Percentiles rank a stretch among this genome's conserved stretches.
Evolutionary conservation across 1,284 basidiomycete genomes (phyloP).

Genomic region (Austroboletus novae-zelandiae): DNA sequence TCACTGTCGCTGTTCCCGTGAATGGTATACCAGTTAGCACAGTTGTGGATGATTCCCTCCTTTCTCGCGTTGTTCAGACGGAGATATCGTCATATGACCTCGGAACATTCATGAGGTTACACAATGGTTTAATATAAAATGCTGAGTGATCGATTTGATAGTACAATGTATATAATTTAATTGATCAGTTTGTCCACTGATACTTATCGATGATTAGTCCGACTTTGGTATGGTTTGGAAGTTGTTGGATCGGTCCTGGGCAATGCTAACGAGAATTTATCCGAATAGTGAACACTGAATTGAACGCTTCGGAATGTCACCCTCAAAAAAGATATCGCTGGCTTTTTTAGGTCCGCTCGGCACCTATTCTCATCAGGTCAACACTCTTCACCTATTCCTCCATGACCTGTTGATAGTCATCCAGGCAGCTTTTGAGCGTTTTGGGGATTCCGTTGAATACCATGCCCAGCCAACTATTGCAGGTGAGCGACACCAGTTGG

Average conservation of each 20-base stretch:
- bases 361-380: slow-evolving; percentile 76
- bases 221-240: background rate
- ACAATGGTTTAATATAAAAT: slow-evolving; percentile 3
- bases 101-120: slow-evolving; percentile 13
- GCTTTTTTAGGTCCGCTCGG: slow-evolving; percentile 70
- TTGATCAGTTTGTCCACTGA: background rate
- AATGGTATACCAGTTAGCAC: slow-evolving; percentile 8
- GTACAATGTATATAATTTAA: background rate
- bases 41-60: slow-evolving; percentile 11
- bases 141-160: background rate
- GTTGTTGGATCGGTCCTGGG: background rate
- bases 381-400: slow-evolving; percentile 1
- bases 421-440: slow-evolving; percentile 61
- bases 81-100: slow-evolving; percentile 9
- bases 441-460: slow-evolving; percentile 52
- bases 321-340: slow-evolving; percentile 18
- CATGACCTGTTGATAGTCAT: slow-evolving; percentile 3
- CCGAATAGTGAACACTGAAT: background rate
- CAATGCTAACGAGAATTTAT: background rate
- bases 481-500: slow-evolving; percentile 35
- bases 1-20: slow-evolving; percentile 9
- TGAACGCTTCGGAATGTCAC: slow-evolving; percentile 2
- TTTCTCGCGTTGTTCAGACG: slow-evolving; percentile 12
- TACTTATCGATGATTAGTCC: background rate
- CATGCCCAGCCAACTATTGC: slow-evolving; percentile 52